Base-by-base conservation (phyloP, 306 rosid genomes). In the Trifolium repens region DNA sequence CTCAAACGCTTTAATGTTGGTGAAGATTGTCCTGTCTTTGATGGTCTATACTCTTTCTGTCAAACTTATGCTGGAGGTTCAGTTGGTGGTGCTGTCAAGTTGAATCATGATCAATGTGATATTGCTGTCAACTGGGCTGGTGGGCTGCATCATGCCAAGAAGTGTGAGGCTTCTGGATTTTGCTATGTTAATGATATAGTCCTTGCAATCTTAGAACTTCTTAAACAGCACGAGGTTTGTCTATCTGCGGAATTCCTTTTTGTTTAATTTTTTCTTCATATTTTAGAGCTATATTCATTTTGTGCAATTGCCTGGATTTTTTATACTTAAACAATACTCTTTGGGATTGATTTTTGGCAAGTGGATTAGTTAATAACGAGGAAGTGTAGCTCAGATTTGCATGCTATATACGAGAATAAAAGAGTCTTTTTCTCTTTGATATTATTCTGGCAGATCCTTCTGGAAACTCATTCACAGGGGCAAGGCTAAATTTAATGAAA, bases 101-200 rank as follows among this genome's bases (percentile, higher is more conserved):
- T 91, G 47, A 91, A 89, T 40, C 97, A 91, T 65, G 93, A 87
- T 30, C 86, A 82, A 59, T 89, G 97, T 60, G 97, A 91, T 74
- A 91, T 89, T 84, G 91, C 97, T 69, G 84, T 91, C 73, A 91
- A 91, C 72, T 91, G 96, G 97, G 92, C 97, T 26, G 97, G 96
- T 22, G 97, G 97, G 11, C 78, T 91, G 77, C 97, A 91, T 73
- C 97, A 91, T 82, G 97, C 97, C 59, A 91, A 91, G 83, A 91
- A 91, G 87, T 91, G 97, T 12, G 97, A 91, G 82, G 97, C 97
- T 43, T 91, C 94, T 59, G 97, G 97, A 58, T 91, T 91, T 83
- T 91, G 97, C 82, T 91, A 91, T 79, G 94, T 91, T 72, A 91
- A 91, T 75, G 96, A 91, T 68, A 91, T 91, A 57, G 97, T 91